These are phyloP conservation scores for Ceratocystis papillata DNA, from an alignment of 2,329 filamentous ascomycete species.

Conservation along the genomic window DNA sequence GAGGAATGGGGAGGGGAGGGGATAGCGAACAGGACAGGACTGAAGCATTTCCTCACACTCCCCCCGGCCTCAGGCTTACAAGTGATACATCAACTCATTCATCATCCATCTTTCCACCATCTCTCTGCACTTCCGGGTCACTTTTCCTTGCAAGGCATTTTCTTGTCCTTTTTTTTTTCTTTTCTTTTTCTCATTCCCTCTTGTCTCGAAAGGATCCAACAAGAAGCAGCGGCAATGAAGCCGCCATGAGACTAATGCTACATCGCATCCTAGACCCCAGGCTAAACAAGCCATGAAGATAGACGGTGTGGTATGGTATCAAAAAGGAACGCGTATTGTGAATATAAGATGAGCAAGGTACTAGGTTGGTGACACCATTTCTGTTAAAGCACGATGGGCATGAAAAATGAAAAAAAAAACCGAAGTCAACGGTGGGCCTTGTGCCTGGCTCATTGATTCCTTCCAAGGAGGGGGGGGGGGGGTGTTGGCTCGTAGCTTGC, in stretches of 20 bases:
- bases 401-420: not conserved
- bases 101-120: not conserved
- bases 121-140: not conserved
- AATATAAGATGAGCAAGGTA: not conserved
- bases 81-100: too few relatives aligned
- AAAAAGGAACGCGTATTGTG: not conserved
- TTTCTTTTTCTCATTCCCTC: not conserved
- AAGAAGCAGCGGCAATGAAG: not conserved
- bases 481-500: not conserved
- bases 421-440: not conserved
- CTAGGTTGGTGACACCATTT: conserved; percentile 7
- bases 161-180: not conserved
- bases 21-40: not conserved
- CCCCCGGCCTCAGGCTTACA: too few relatives aligned
- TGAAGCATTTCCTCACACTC: not conserved
- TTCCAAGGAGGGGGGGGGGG: too few relatives aligned
- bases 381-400: not conserved
- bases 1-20: not conserved
- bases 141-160: not conserved
- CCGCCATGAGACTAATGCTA: not conserved
- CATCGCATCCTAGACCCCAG: not conserved
- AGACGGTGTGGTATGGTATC: not conserved
- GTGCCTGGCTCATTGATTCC: not conserved
- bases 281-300: not conserved
- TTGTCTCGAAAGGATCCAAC: not conserved